Conservation (phyloP, 345 rosid species). For the Pelargonium nanum region DNA sequence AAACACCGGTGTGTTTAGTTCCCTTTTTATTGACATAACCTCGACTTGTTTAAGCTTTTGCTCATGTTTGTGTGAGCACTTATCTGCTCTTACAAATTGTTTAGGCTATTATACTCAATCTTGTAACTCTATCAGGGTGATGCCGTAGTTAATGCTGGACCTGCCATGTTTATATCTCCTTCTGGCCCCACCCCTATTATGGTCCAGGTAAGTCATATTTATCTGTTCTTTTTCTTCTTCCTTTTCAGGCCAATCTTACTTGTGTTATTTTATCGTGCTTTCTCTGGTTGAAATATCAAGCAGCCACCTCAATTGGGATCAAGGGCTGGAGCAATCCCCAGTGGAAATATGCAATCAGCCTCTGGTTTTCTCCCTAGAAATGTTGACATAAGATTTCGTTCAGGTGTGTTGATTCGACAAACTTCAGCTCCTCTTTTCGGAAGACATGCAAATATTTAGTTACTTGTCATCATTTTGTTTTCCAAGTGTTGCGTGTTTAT, state of each 20-base stretch:
- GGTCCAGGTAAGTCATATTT: slow-evolving; percentile 20
- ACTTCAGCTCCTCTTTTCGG: not conserved
- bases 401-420: slow-evolving; percentile 22
- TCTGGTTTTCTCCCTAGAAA: slow-evolving; percentile 39
- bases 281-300: slow-evolving; percentile 7
- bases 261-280: slow-evolving; percentile 3
- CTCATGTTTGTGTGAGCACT: not conserved
- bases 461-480: not conserved
- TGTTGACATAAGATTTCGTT: slow-evolving; percentile 50
- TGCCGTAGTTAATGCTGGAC: slow-evolving; percentile 51
- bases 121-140: slow-evolving; percentile 30
- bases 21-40: not conserved
- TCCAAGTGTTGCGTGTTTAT: not conserved
- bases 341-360: slow-evolving; percentile 27
- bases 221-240: not conserved
- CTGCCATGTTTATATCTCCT: slow-evolving; percentile 41
- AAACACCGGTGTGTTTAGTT: slow-evolving; percentile 38
- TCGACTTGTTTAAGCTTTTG: not conserved
- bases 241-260: not conserved
- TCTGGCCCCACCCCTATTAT: slow-evolving; percentile 40
- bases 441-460: not conserved
- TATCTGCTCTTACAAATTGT: not conserved
- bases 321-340: slow-evolving; percentile 28
- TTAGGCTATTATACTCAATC: not conserved
- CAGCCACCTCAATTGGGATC: slow-evolving; percentile 42